Percentiles rank a stretch among this genome's conserved stretches.
These are phyloP conservation scores for Brettanomyces nanus DNA, from an alignment of 805 yeast species.

Conservation along the genomic window DNA sequence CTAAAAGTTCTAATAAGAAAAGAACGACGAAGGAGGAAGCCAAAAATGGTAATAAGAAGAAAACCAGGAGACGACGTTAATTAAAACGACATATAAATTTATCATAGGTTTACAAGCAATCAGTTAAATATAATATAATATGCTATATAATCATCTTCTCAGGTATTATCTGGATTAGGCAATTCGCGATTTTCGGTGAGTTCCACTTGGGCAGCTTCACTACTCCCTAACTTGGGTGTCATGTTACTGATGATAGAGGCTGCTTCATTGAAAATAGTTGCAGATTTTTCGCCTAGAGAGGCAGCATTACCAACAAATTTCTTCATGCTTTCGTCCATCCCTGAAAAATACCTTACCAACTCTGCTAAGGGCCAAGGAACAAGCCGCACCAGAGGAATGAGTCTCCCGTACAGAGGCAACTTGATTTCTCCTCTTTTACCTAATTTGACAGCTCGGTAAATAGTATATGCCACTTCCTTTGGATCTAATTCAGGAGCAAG, in stretches of 20 bases:
- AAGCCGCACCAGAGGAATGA: slow-evolving; percentile 63
- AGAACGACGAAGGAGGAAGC: slow-evolving; percentile 23
- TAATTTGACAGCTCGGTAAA: slow-evolving; percentile 45
- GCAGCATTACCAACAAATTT: slow-evolving; percentile 19
- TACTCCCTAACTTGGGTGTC: no score
- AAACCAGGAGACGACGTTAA: not conserved
- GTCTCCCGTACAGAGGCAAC: slow-evolving; percentile 68
- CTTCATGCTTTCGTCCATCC: slow-evolving; percentile 50
- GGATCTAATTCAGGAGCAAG: slow-evolving; percentile 84
- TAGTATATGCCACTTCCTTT: slow-evolving; percentile 47
- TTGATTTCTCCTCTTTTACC: slow-evolving; percentile 66
- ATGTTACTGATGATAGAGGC: slow-evolving; percentile 1
- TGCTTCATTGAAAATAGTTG: not conserved
- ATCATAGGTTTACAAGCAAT: not conserved
- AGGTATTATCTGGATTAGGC: no score
- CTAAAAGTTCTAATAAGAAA: slow-evolving; percentile 39
- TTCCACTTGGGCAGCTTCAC: no score
- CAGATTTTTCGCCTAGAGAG: not conserved
- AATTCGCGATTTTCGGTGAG: no score
- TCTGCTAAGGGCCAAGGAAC: slow-evolving; percentile 65
- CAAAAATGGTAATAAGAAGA: slow-evolving; percentile 14
- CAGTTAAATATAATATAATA: no score
- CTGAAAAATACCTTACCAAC: slow-evolving; percentile 47
- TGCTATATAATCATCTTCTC: no score
- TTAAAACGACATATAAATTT: not conserved